Conservation (phyloP, 2,329 filamentous ascomycete species). For the Ophiobolus disseminans region DNA sequence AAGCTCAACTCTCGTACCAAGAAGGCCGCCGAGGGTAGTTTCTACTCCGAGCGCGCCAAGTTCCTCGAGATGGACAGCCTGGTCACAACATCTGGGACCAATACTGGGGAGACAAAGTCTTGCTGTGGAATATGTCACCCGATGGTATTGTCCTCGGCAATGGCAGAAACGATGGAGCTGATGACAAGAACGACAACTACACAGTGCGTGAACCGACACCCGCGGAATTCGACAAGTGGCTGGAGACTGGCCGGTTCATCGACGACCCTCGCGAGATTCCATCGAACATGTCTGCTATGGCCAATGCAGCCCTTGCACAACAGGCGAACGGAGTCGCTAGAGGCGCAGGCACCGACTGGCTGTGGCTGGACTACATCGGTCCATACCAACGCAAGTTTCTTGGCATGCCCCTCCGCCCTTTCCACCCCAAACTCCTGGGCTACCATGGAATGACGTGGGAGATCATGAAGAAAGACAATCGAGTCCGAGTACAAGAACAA, state of each 20-base stretch:
- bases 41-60: not conserved
- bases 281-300: not conserved
- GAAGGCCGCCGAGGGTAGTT: not conserved
- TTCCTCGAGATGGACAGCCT: slow-evolving; percentile 5
- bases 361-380: not conserved
- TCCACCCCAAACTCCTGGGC: not conserved
- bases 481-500: not conserved
- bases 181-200: not conserved
- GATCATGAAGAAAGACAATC: not conserved
- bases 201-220: slow-evolving; percentile 2
- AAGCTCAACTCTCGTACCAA: not conserved
- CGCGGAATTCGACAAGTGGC: slow-evolving; percentile 1
- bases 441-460: not conserved
- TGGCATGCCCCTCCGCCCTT: not conserved
- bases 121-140: slow-evolving; percentile 7
- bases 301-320: not conserved
- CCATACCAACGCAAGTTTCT: not conserved
- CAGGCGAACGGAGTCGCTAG: not conserved
- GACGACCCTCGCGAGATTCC: not conserved
- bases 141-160: not conserved
- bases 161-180: too few species aligned
- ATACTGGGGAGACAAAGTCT: slow-evolving; percentile 7
- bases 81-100: slow-evolving; percentile 5
- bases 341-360: not conserved
- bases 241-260: slow-evolving; percentile 2